Conservation (phyloP, 2,329 filamentous ascomycete species). For the Clonostachys rhizophaga region DNA sequence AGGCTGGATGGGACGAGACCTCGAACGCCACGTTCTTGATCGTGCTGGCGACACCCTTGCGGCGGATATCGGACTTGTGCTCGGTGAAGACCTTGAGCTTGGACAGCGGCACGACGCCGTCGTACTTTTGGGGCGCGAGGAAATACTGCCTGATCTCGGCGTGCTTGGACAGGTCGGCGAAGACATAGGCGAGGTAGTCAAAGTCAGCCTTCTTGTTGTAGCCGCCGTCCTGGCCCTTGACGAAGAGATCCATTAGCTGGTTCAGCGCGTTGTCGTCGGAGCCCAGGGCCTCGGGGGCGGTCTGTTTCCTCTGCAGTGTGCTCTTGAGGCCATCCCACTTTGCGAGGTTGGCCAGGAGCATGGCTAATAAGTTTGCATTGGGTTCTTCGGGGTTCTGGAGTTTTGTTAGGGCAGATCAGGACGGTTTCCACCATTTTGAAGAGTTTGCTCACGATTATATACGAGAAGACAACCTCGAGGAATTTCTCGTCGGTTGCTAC, state of each 20-base stretch:
- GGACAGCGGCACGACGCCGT: conserved; percentile 79
- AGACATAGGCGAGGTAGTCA: conserved; percentile 91
- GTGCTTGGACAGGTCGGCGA: conserved; percentile 87
- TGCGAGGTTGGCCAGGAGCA: conserved; percentile 88
- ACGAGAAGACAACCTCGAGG: conserved; percentile 65
- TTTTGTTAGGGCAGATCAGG: background rate
- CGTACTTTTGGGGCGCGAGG: conserved; percentile 68
- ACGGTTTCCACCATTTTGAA: background rate
- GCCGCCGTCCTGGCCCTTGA: conserved; percentile 77
- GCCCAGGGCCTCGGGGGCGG: conserved; percentile 63
- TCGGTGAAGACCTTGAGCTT: conserved; percentile 95
- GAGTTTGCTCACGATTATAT: conserved; percentile 62
- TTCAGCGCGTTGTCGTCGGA: conserved; percentile 74
- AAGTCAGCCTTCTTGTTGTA: conserved; percentile 85
- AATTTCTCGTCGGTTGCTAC: conserved; percentile 79
- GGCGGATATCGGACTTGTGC: conserved; percentile 74
- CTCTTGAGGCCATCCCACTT: conserved; percentile 73
- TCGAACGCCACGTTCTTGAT: conserved; percentile 95
- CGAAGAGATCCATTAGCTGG: conserved; percentile 92
- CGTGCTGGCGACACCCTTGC: conserved; percentile 91
- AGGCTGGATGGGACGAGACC: conserved; percentile 62
- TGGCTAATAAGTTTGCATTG: conserved; percentile 80
- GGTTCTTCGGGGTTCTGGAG: conserved; percentile 64
- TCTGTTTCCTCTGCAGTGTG: conserved; percentile 64
- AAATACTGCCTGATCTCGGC: conserved; percentile 72